phyloP scores from a whole-genome alignment of 148 eudicot species.

The Rhododendron simsii region DNA sequence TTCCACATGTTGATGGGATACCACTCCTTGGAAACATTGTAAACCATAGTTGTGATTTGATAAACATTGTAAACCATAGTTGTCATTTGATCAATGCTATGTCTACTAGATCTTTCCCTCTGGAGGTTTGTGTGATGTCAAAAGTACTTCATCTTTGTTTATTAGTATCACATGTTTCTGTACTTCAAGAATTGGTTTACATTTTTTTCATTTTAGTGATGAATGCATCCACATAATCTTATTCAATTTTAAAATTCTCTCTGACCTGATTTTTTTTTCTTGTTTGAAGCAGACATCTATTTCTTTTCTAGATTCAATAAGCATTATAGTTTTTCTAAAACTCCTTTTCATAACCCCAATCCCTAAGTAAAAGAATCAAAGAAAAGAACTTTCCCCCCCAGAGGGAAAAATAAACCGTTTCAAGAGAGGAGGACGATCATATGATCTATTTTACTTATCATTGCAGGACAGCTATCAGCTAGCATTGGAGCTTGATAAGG shows the following conservation, averaged over 20 bases:
- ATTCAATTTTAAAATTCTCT: neutral
- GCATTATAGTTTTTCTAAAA: neutral
- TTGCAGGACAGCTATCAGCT: conserved; percentile 86
- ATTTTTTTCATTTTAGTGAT: neutral
- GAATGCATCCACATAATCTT: neutral
- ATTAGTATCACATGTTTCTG: neutral
- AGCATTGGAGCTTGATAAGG: conserved; percentile 77
- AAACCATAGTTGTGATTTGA: neutral
- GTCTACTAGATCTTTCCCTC: neutral
- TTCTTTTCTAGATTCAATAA: neutral
- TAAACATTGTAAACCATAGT: neutral
- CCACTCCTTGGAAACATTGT: neutral
- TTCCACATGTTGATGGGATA: neutral
- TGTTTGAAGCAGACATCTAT: too few relatives aligned
- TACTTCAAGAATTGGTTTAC: neutral
- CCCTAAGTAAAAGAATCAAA: neutral
- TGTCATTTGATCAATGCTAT: neutral
- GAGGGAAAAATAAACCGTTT: neutral
- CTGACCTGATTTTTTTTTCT: neutral
- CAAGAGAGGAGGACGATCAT: neutral
- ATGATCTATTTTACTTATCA: neutral
- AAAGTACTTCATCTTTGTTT: neutral
- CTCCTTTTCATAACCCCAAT: neutral
- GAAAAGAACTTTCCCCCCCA: neutral
- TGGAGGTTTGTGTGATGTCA: neutral